These are phyloP conservation scores for Anastatica hierochuntica DNA, from an alignment of 345 rosid genomes.

Conservation along the genomic window DNA sequence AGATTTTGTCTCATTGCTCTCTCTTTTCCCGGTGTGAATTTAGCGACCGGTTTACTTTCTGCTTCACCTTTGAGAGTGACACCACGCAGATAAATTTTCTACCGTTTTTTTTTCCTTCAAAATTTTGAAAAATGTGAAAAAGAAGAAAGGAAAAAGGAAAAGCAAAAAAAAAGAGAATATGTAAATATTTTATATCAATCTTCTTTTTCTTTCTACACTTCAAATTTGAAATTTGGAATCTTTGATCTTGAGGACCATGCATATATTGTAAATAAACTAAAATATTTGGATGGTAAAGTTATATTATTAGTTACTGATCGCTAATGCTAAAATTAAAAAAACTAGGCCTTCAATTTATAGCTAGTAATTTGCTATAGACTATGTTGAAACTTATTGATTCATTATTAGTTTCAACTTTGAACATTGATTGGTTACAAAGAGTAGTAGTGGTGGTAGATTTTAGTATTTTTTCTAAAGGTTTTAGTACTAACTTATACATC, in stretches of 20 bases:
- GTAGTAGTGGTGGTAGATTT: too few relatives aligned
- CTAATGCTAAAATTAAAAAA: too few relatives aligned
- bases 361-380: too few relatives aligned
- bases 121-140: neutral
- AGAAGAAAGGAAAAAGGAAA: too few relatives aligned
- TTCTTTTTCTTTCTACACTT: constrained; percentile 5
- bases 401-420: too few relatives aligned
- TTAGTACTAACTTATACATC: too few relatives aligned
- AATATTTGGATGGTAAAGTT: neutral
- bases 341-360: too few relatives aligned
- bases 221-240: constrained; percentile 22
- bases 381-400: too few relatives aligned
- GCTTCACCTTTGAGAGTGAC: constrained; percentile 19
- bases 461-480: too few relatives aligned
- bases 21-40: constrained; percentile 27
- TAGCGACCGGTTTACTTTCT: constrained; percentile 29
- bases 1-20: constrained; percentile 9
- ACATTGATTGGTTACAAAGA: too few relatives aligned
- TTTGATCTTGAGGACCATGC: too few relatives aligned
- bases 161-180: constrained; percentile 13
- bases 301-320: too few relatives aligned
- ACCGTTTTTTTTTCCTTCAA: neutral
- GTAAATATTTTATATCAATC: constrained; percentile 8
- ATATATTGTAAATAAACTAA: neutral
- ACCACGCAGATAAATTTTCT: neutral